A percentile compares a stretch with the other conserved stretches of the same genome.
Evolutionary conservation across 148 eudicot species (phyloP).

Genomic region (Heliamphora exappendiculata): DNA sequence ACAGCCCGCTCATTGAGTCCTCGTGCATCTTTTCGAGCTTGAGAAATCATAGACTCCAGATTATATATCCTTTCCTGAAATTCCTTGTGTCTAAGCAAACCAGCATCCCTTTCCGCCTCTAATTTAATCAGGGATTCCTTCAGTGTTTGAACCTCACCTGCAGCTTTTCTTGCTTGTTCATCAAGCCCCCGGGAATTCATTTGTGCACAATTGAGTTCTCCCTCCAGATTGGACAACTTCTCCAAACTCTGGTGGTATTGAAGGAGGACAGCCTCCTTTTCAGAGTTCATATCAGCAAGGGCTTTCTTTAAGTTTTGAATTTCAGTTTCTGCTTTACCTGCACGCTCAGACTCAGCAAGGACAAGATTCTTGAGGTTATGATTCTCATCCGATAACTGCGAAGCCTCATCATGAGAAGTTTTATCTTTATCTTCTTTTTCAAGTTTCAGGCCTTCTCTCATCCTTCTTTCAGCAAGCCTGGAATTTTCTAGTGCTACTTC

Average conservation of each 20-base stretch:
- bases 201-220: slow-evolving; percentile 45
- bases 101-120: slow-evolving; percentile 59
- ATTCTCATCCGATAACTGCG: slow-evolving; percentile 37
- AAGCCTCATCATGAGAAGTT: slow-evolving; percentile 20
- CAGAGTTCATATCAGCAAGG: slow-evolving; percentile 44
- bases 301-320: slow-evolving; percentile 45
- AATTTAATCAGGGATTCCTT: slow-evolving; percentile 48
- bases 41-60: slow-evolving; percentile 38
- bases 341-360: slow-evolving; percentile 42
- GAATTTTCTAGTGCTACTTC: slow-evolving; percentile 24
- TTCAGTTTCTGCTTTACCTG: slow-evolving; percentile 54
- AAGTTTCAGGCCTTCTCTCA: slow-evolving; percentile 12
- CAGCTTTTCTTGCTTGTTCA: slow-evolving; percentile 43
- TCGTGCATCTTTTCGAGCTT: slow-evolving; percentile 38
- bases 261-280: slow-evolving; percentile 50
- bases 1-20: slow-evolving; percentile 33
- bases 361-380: slow-evolving; percentile 35
- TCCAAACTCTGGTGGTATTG: slow-evolving; percentile 50
- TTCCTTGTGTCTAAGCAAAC: slow-evolving; percentile 33
- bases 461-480: slow-evolving; percentile 20
- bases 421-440: slow-evolving; percentile 21
- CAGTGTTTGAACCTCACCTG: slow-evolving; percentile 47
- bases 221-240: slow-evolving; percentile 52
- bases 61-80: slow-evolving; percentile 39
- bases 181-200: slow-evolving; percentile 39